Conservation (phyloP, 257 asterid species). For the Solanum corneliomulleri region DNA sequence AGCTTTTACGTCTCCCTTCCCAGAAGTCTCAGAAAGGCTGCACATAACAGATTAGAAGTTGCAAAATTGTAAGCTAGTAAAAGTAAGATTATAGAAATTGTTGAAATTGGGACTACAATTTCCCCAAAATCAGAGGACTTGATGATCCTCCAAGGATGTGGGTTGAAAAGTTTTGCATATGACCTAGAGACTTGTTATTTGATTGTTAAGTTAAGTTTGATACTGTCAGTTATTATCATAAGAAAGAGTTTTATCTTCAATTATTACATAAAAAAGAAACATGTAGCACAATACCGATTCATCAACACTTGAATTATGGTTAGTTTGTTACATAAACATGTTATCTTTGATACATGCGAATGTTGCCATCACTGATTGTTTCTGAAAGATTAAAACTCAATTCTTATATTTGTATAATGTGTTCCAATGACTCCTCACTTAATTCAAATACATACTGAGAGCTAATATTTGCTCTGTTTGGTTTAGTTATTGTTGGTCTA, state of each 20-base stretch:
- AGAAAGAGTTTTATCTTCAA: neutral
- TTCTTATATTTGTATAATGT: neutral
- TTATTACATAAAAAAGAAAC: neutral
- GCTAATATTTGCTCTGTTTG: neutral
- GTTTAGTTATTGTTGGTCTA: neutral
- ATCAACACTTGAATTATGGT: neutral
- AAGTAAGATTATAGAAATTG: neutral
- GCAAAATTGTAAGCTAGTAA: neutral
- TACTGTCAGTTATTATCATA: neutral
- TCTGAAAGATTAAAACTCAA: neutral
- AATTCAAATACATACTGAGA: neutral
- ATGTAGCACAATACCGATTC: neutral
- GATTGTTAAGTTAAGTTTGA: neutral
- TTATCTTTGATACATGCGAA: neutral
- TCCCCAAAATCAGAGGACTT: neutral
- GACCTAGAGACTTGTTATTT: neutral
- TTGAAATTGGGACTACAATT: neutral
- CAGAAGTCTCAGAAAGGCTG: neutral
- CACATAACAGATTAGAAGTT: neutral
- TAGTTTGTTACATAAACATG: neutral
- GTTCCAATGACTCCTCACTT: neutral
- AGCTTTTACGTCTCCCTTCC: neutral
- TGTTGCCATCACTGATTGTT: neutral
- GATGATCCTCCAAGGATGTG: neutral
- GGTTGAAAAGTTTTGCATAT: neutral